Percentiles rank a stretch among this genome's conserved stretches.
These are phyloP conservation scores for Sorghum bicolor DNA, from an alignment of 176 grass and related monocot genomes.

Conservation along the genomic window DNA sequence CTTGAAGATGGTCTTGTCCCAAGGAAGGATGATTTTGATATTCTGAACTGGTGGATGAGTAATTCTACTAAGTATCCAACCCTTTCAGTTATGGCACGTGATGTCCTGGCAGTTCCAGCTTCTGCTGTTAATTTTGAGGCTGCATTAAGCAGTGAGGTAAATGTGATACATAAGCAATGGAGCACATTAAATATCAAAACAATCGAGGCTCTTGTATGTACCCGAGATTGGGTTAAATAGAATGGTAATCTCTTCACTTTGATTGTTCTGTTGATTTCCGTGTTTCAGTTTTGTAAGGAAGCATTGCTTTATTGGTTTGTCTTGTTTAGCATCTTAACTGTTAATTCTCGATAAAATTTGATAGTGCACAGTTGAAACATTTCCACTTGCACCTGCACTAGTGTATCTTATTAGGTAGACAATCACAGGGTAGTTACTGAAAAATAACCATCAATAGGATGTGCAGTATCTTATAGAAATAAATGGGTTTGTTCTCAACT, in stretches of 20 bases:
- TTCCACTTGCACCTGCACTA: background rate
- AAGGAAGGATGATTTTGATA: conserved; percentile 52
- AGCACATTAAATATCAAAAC: conserved; percentile 53
- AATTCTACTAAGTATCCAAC: conserved; percentile 50
- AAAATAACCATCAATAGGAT: background rate
- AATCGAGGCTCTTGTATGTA: conserved; percentile 49
- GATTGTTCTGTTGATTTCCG: conserved; percentile 3
- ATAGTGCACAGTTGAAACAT: background rate
- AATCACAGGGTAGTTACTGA: background rate
- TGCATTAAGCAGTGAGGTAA: conserved; percentile 16
- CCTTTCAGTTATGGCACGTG: conserved; percentile 38
- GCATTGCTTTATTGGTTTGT: background rate
- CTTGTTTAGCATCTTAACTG: background rate
- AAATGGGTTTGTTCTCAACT: background rate
- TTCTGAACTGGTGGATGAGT: conserved; percentile 56
- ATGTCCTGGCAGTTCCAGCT: conserved; percentile 50
- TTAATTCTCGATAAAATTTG: background rate
- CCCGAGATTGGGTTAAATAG: conserved; percentile 44
- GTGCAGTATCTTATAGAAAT: background rate
- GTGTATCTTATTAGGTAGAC: background rate
- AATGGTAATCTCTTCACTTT: conserved; percentile 20
- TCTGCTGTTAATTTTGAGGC: conserved; percentile 35
- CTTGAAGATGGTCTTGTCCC: conserved; percentile 51
- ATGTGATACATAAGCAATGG: conserved; percentile 36
- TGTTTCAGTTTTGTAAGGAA: conserved; percentile 3